Evolutionary conservation across 257 asterid genomes (phyloP), one percentile per base, ranked within the genome.

Genomic region (Solanum raphanifolium): DNA sequence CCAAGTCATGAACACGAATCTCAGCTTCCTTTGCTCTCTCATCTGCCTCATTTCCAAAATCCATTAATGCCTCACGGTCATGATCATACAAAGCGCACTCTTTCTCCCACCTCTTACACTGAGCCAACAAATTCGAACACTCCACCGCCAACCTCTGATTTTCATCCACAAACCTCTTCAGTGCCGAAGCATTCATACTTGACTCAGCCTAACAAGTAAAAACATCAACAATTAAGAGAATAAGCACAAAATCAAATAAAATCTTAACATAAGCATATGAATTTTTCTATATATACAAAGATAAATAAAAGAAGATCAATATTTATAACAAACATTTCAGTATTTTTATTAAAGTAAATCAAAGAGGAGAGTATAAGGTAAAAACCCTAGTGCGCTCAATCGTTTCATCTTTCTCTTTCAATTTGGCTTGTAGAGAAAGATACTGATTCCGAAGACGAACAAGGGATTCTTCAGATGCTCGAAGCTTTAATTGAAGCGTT

Each of bases 1-100:
- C 95, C 92, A 96, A 91, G 69, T 90, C 92, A 43, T 6, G 90
- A 65, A 91, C 93, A 87, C 94, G 91, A 83, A 65, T 68, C 92
- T 96, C 99, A 4, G 98, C 97, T 66, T 90, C 98, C 90, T 92
- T 97, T 15, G 98, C 99, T 91, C 96, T 93, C 91, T 93, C 95
- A 84, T 97, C 99, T 0, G 98, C 98, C 96, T 97, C 99, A 34
- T 97, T 95, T 1, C 97, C 98, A 8, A 97, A 97, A 91, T 97
- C 99, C 98, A 97, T 96, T 91, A 97, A 90, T 1, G 95, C 98
- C 88, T 96, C 99, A 0, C 99, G 98, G 88, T 97, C 99, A 27
- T 76, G 91, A 60, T 97, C 99, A 66, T 97, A 97, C 87, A 97
- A 94, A 5, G 95, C 88, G 86, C 99, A 97, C 91, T 97, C 99